Evolutionary conservation across 2,329 filamentous ascomycete species (phyloP), one percentile per base, ranked within the genome.

Genomic region (Cercospora sp.): DNA sequence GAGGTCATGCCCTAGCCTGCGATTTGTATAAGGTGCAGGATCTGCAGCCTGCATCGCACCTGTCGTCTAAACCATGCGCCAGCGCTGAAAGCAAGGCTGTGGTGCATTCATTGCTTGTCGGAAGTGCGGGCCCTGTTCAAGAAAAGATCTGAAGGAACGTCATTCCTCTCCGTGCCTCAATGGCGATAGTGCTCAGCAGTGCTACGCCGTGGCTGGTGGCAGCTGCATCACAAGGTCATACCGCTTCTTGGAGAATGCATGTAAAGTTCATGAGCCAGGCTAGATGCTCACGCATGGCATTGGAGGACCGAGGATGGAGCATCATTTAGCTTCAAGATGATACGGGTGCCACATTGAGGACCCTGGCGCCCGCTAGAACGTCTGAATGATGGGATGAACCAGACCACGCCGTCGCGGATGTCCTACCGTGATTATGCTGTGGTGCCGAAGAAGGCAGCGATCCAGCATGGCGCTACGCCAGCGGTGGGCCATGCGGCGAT

Each of bases 231-330:
- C 33, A 36, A 31, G 33, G 18, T 51, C 31, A 64, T 57, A 58
- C 62, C 62, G 51, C 62, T 36, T 33, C 33, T 30, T 26, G 23
- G 18, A 42, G 28, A 30, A 42, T 64, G 51, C 62, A 58, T 9
- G 48, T 26, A 42, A 10, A 57, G 33, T 39, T 58, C 30, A 51
- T 42, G n/a, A 64, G 36, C 55, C 48, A 55, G 18, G 23, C 31
- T 13, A 26, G 33, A 30, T 45, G 18, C 48, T 57, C 45, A 42
- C 30, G 30, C 13, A n/a, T 30, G 18, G 39, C 42, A 48, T 48
- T 26, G 62, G 55, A 39, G 60, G 51, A 20, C 62, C 62, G 62
- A 64, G 48, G 62, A 64, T 64, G 62, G 51, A 39, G 51, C 62
- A 64, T 58, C 30, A 20, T 31, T 30, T 64, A 51, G 33, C 26